Evolutionary conservation across 2,329 filamentous ascomycete species (phyloP), one percentile per base, ranked within the genome.

Genomic region (Fusarium sp.): DNA sequence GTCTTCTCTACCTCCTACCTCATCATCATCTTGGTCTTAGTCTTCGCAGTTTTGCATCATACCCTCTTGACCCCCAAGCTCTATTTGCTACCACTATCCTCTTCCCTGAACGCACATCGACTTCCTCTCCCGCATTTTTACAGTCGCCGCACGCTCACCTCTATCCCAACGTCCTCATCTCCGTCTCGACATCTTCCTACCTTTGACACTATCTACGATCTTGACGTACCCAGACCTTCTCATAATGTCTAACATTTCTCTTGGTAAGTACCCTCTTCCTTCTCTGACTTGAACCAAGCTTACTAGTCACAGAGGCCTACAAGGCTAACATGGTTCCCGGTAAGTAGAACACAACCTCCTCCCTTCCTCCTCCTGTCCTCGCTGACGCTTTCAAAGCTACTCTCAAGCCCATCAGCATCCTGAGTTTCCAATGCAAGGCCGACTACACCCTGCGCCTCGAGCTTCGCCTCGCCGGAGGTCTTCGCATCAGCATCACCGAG

Each of bases 321-420:
- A 37, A 37, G 18, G 34, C 34, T 9, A n/a, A 37, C 34, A 6
- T 37, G 5, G 34, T 37, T 11, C 34, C 34, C 18, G 34, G 34
- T 37, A 11, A n/a, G 18, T n/a, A 37, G 18, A 37, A 11, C 34
- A 7, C 9, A n/a, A 37, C 9, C 5, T 1, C 9, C 5, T 1
- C 7, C 2, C 34, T 37, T n/a, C 16, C 18, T 0, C 18, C 6
- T 0, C 18, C 2, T 5, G 16, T 5, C 18, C 12, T n/a, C 7
- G 7, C 47, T 50, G 6, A 50, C 30, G 4, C 11, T n/a, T 13
- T 23, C 16, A 4, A 16, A 50, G 47, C 47, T 12, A 30, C 8
- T 1, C 32, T n/a, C 2, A 21, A 34, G 1, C 47, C 47, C 2
- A 21, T 23, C 11, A 18, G 16, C 3, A 25, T 50, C 4, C 5